These are phyloP conservation scores for Russula compacta DNA, from an alignment of 768 basidiomycete genomes.

Conservation along the genomic window DNA sequence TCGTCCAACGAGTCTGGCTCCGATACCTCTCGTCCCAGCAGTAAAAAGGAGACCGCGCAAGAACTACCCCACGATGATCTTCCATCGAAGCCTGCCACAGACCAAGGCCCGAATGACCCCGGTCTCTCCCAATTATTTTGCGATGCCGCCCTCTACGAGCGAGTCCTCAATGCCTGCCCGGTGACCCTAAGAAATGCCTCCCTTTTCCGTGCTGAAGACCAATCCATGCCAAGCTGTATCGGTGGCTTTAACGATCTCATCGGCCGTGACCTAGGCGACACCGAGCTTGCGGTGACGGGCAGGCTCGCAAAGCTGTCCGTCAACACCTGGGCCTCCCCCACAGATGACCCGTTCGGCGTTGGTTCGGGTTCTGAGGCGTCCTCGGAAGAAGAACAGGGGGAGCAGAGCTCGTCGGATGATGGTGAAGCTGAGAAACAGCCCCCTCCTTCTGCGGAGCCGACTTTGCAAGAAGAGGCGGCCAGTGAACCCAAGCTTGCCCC, in stretches of 20 bases:
- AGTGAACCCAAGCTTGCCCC: constrained; percentile 33
- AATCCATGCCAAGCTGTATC: constrained; percentile 19
- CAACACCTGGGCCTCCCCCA: constrained; percentile 26
- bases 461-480: constrained; percentile 19
- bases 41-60: background rate
- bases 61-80: constrained; percentile 6
- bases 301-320: constrained; percentile 34
- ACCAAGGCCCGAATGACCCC: background rate
- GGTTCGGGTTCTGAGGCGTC: background rate
- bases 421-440: constrained; percentile 11
- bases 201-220: background rate
- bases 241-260: constrained; percentile 37
- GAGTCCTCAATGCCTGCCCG: constrained; percentile 24
- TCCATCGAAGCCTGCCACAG: background rate
- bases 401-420: constrained; percentile 23
- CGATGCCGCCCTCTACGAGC: constrained; percentile 33
- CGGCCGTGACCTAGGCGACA: constrained; percentile 31
- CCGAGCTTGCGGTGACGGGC: constrained; percentile 29
- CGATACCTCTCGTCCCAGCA: background rate
- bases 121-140: constrained; percentile 30
- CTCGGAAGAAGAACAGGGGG: background rate
- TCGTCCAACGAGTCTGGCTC: background rate
- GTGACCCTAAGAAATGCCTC: background rate
- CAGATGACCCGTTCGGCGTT: constrained; percentile 11
- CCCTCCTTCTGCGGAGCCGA: background rate